Percentiles rank a stretch among this genome's conserved stretches.
Conservation (phyloP, 169 alveolate species). For the Plasmodium inui region DNA sequence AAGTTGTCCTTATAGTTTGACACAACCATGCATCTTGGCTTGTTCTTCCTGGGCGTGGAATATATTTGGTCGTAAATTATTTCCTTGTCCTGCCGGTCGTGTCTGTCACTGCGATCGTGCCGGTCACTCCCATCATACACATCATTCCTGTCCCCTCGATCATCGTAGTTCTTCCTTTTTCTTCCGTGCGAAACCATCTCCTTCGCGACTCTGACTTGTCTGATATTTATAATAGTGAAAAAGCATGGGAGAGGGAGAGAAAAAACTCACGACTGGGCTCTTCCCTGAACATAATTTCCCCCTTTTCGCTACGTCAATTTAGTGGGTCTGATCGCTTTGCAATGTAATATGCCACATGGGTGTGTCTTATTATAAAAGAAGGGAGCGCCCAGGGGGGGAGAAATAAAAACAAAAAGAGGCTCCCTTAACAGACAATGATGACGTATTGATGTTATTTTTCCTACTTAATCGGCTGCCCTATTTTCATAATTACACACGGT, state of each 20-base stretch:
- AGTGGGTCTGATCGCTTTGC: background rate
- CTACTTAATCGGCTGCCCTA: background rate
- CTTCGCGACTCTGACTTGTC: background rate
- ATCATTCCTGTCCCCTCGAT: background rate
- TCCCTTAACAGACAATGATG: background rate
- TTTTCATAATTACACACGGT: background rate
- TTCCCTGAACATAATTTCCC: slow-evolving; percentile 5
- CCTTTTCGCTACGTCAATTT: background rate
- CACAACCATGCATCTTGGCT: slow-evolving; percentile 60
- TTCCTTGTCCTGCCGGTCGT: slow-evolving; percentile 29
- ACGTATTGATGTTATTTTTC: background rate
- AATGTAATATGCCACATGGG: background rate
- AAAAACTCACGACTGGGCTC: background rate
- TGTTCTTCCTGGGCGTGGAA: slow-evolving; percentile 54
- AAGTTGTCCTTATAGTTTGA: slow-evolving; percentile 41
- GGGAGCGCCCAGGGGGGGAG: no score
- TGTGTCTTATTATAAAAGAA: background rate
- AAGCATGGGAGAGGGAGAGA: background rate
- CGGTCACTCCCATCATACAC: background rate
- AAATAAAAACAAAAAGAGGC: background rate
- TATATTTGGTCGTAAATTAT: slow-evolving; percentile 66
- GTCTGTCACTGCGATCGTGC: background rate
- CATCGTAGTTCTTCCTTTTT: background rate
- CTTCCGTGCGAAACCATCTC: background rate
- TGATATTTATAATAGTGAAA: background rate